Evolutionary conservation across 78 protist species (phyloP), one percentile per base, ranked within the genome.

Genomic region (Dictyostelium purpureum): DNA sequence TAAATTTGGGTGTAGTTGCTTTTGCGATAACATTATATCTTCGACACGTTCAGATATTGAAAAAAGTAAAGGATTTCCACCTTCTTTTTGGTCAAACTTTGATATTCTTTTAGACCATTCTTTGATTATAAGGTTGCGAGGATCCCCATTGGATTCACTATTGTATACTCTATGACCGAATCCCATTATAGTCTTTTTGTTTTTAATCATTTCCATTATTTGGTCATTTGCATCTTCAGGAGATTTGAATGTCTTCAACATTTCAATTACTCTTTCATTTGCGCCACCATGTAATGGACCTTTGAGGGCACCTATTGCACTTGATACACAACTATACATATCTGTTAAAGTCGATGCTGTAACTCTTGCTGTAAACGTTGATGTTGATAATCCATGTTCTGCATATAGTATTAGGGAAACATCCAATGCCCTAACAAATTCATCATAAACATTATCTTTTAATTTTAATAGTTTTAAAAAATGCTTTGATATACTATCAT

Each of bases 101-200:
- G 54, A 21, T 21, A 78, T 31, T 40, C 19, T 33, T 43, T 63
- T 78, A 45, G 87, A 78, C 87, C 71, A 59, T 63, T 78, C 87
- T 21, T 78, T 78, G 31, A 78, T 78, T 7, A 78, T 78, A 61
- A 75, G 87, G 18, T 61, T 78, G 42, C 87, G 59, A 43, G 71
- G 87, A 63, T 78, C 87, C 43, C 81, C 81, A 76, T 76, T 76
- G 14, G 67, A 26, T n/a, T n/a, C n/a, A n/a, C n/a, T n/a, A n/a
- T n/a, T n/a, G 33, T 76, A 76, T 10, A 78, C 71, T 21, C 73
- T 16, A 63, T 78, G 59, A 12, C 74, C 71, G 31, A 78, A 78
- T 43, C 87, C 87, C 54, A 78, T 78, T 4, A 78, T 63, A 11
- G 45, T 40, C 31, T 78, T 59, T 28, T 78, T 78, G 7, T 78